Conservation (phyloP, 2,329 filamentous ascomycete genomes). For the Talaromyces verruculosus region DNA sequence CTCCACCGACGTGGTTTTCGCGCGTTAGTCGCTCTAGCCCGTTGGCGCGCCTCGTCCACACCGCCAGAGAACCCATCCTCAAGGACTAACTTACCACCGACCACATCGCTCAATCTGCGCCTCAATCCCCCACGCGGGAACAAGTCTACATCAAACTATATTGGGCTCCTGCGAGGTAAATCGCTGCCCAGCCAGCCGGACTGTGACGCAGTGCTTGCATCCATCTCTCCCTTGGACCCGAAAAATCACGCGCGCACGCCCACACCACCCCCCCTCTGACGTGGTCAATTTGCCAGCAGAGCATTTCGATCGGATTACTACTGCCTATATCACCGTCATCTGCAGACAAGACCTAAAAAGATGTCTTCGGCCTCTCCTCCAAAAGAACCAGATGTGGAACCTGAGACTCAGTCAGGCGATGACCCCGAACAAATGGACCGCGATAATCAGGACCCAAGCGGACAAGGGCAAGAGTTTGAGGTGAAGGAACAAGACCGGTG, state of each 20-base stretch:
- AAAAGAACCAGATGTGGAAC: constrained; percentile 85
- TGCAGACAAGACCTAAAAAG: constrained; percentile 57
- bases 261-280: constrained; percentile 38
- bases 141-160: constrained; percentile 22
- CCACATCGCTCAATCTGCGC: constrained; percentile 29
- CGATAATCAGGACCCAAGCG: constrained; percentile 66
- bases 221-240: constrained; percentile 23
- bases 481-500: constrained; percentile 99
- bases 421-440: constrained; percentile 85
- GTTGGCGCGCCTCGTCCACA: constrained; percentile 26
- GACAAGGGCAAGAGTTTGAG: constrained; percentile 83
- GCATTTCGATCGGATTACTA: constrained; percentile 32
- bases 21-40: constrained; percentile 24
- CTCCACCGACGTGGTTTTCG: constrained; percentile 10
- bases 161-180: constrained; percentile 38
- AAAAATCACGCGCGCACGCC: constrained; percentile 12
- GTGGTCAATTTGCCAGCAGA: constrained; percentile 46
- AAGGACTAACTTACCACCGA: constrained; percentile 15
- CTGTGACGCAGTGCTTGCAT: constrained; percentile 30
- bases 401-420: constrained; percentile 89
- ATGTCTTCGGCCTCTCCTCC: constrained; percentile 96
- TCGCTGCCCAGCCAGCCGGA: constrained; percentile 40
- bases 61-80: constrained; percentile 26
- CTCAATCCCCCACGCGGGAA: constrained; percentile 33
- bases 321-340: constrained; percentile 23